Base-by-base conservation (phyloP, 805 yeast genomes). In the Ogataea kodamae region DNA sequence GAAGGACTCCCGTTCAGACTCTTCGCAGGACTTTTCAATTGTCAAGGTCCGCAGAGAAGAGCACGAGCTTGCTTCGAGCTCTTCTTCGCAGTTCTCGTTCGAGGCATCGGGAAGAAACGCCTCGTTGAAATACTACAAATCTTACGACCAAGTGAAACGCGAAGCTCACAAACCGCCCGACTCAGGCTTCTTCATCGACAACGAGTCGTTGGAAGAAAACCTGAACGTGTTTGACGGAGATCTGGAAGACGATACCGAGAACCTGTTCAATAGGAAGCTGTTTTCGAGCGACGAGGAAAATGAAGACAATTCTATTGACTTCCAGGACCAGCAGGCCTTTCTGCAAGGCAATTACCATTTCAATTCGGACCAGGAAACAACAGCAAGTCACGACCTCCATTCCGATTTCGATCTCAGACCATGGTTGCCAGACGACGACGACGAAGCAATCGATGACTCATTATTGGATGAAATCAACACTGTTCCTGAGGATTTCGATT, bases 161-260 rank as follows among this genome's bases (percentile, higher is more conserved):
- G 62, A 57, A 37, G 48, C 50, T 18, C 39, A 39, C 19, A 34
- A 42, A 10, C 14, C 26, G 5, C 36, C 37, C 5, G 50, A 52
- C 37, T 33, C 38, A 22, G 50, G 47, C 27, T 47, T 52, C 23
- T 50, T 59, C 16, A 50, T 54, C 15, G 57, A 52, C 30, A 38
- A 29, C 28, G 59, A 49, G 23, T 44, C 54, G 4, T 40, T 58
- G 23, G 45, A 49, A 10, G 63, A 60, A 16, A 64, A 58, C 25
- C 38, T 56, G 54, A 57, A 60, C 30, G 51, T 46, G 33, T 47
- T 43, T 12, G 63, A 61, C 39, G 52, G 46, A 14, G 55, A 51
- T 7, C 57, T 42, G 13, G 52, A 49, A 19, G 68, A 64, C 35
- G 68, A 63, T 22, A 63, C 68, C 1, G 67, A 62, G 37, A 56